These are phyloP conservation scores for Fusarium nygamai DNA, from an alignment of 2,329 filamentous ascomycete genomes.

Conservation along the genomic window DNA sequence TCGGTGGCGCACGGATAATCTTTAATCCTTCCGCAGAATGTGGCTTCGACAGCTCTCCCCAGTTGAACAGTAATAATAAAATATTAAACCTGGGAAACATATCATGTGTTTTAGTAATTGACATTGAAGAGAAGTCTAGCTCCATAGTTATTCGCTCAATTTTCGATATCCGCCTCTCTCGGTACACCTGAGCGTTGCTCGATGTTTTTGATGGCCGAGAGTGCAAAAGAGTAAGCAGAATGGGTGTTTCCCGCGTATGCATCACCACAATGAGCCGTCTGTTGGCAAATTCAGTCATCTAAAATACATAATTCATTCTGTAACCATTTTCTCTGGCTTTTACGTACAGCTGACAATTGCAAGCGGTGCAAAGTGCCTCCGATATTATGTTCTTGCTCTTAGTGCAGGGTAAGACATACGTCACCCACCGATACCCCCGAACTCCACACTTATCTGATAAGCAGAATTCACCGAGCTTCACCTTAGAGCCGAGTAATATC, in stretches of 20 bases:
- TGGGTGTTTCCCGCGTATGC: no score
- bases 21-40: background rate
- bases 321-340: background rate
- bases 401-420: background rate
- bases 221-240: no score
- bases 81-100: background rate
- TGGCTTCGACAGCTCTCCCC: background rate
- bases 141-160: accelerated
- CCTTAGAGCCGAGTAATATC: background rate
- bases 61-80: background rate
- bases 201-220: accelerated
- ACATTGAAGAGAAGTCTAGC: no score
- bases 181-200: accelerated
- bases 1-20: background rate
- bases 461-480: background rate
- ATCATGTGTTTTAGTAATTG: background rate
- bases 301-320: accelerated
- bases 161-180: no score
- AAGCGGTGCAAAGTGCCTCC: background rate
- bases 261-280: no score
- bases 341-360: background rate
- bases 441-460: background rate
- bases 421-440: background rate
- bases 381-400: background rate
- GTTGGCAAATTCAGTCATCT: no score